Evolutionary conservation across 768 basidiomycete genomes (phyloP), one percentile per base, ranked within the genome.

Genomic region (Auricularia sp.): DNA sequence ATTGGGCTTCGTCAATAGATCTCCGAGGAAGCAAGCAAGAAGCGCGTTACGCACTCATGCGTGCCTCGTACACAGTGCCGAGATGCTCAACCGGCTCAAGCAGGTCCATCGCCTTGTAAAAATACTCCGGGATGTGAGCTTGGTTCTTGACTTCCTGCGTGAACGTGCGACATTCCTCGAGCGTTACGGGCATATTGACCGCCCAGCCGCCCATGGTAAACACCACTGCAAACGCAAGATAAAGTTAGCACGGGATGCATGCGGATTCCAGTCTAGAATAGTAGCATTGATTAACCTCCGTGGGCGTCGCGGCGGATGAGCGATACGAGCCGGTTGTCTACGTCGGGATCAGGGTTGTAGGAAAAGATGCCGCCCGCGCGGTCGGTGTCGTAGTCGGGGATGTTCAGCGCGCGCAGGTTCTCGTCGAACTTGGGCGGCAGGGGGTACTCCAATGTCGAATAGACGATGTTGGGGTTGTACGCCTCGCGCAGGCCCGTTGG

Each of bases 381-480:
- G 21, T 65, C 51, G 44, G 66, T 68, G 42, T 67, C 70, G 23
- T 61, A 56, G 4, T 71, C 70, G 7, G 29, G 61, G 33, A 35
- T 36, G 14, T 44, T 11, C 6, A 68, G 62, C 3, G 47, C 64
- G 3, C 54, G 66, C 10, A 62, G 39, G 39, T 69, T 21, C 47
- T 51, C 21, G 16, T 54, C 63, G 62, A 68, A 73, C 34, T 62
- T 67, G 33, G 67, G 67, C 12, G 70, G 2, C 66, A 59, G 42
- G 6, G 43, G 63, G 63, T 67, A 73, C 34, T 62, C 67, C 21
- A 67, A 66, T 10, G 70, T 59, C 3, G 67, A 62, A 42, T 72
- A 72, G 1, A 64, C 65, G 63, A 70, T 64, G 51, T 72, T 69
- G 42, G 71, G 72, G 66, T 74, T 67, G 64, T 72, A 72, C 1